phyloP scores from a whole-genome alignment of 352 stramenopile species.

The Pythium periplocum region DNA sequence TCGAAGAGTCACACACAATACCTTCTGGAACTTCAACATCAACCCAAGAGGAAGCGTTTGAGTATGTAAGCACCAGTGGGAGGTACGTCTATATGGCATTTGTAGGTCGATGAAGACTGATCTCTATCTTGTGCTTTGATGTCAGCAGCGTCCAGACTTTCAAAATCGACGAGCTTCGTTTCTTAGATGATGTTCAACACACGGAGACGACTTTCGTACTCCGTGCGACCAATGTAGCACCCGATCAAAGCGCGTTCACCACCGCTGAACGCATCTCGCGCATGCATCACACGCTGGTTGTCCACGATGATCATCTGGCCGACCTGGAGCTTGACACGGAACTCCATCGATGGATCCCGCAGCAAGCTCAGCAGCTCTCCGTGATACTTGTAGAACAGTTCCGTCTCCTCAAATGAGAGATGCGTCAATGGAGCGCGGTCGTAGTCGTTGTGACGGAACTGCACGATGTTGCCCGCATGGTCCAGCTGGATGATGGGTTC shows the following conservation, averaged over 20 bases:
- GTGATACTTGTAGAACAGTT: constrained; percentile 71
- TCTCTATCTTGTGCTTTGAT: too few species aligned
- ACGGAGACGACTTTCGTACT: constrained; percentile 83
- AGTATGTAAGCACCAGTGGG: too few species aligned
- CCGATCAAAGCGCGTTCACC: constrained; percentile 77
- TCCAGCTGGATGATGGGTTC: constrained; percentile 77
- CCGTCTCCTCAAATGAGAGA: constrained; percentile 63
- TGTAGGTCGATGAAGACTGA: too few species aligned
- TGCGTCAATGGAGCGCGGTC: constrained; percentile 80
- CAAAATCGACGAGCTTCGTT: too few species aligned
- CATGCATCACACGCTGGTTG: constrained; percentile 86
- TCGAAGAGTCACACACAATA: too few species aligned
- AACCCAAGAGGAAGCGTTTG: too few species aligned
- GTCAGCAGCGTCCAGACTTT: too few species aligned
- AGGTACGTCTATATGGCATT: too few species aligned
- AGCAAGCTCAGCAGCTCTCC: constrained; percentile 62
- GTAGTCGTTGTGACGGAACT: constrained; percentile 89
- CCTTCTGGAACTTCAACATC: too few species aligned
- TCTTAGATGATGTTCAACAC: constrained; percentile 77
- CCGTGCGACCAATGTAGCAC: constrained; percentile 84
- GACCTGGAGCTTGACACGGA: constrained; percentile 54
- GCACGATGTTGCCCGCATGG: constrained; percentile 59
- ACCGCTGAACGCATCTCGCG: constrained; percentile 70
- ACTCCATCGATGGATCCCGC: constrained; percentile 56
- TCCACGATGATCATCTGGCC: constrained; percentile 85